Evolutionary conservation across 331 rosid genomes (phyloP).

Genomic region (Quercus lobata): DNA sequence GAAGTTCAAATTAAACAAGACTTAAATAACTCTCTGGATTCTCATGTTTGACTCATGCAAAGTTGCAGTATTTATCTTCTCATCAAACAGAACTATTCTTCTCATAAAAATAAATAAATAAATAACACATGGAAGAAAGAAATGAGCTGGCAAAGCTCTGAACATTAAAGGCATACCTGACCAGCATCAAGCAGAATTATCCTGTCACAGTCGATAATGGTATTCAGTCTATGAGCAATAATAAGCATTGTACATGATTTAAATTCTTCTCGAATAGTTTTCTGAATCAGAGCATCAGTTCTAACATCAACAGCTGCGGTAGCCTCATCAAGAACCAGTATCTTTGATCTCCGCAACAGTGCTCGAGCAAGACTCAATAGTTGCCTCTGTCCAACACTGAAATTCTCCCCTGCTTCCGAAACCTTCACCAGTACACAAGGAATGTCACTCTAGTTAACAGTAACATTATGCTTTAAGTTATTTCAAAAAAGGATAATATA

Average conservation of each 20-base stretch:
- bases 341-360: conserved; percentile 47
- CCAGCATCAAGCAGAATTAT: conserved; percentile 54
- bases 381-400: conserved; percentile 61
- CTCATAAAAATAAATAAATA: background rate
- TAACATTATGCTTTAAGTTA: background rate
- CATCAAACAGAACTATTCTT: background rate
- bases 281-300: conserved; percentile 59
- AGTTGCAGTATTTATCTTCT: background rate
- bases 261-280: conserved; percentile 55
- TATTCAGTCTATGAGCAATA: conserved; percentile 54
- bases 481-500: background rate
- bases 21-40: background rate
- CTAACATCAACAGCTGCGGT: conserved; percentile 58
- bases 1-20: background rate
- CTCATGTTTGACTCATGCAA: background rate
- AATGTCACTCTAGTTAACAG: background rate
- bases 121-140: background rate
- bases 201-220: conserved; percentile 51
- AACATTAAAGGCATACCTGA: conserved; percentile 27
- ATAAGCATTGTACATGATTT: conserved; percentile 56
- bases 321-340: conserved; percentile 65
- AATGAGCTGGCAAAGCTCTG: background rate
- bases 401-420: conserved; percentile 58
- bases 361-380: conserved; percentile 60
- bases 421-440: conserved; percentile 35